A percentile compares a stretch with the other conserved stretches of the same genome.
Conservation (phyloP, 1,139 yeast species). For the Scheffersomyces illinoinensis region DNA sequence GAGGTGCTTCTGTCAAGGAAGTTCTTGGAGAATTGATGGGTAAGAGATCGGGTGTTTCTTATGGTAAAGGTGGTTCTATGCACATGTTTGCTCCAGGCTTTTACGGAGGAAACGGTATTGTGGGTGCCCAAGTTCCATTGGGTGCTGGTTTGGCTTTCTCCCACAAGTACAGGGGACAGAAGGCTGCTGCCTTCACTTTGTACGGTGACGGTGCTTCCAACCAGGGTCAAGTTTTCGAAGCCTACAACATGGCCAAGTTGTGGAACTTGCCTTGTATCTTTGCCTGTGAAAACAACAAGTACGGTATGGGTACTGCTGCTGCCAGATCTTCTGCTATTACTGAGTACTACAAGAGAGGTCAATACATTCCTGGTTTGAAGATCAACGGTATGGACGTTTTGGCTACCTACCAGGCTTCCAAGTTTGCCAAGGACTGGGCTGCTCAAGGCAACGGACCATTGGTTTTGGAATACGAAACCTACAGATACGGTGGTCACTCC, state of each 20-base stretch:
- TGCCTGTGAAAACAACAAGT: slow-evolving; percentile 98
- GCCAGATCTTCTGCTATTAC: slow-evolving; percentile 94
- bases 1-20: slow-evolving; percentile 89
- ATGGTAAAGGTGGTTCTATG: slow-evolving; percentile 99
- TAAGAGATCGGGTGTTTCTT: slow-evolving; percentile 89
- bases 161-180: slow-evolving; percentile 86
- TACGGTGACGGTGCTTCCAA: slow-evolving; percentile 99
- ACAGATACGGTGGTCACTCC: slow-evolving; percentile 99
- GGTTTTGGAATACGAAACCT: slow-evolving; percentile 94
- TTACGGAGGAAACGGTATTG: slow-evolving; percentile 99
- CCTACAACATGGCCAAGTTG: slow-evolving; percentile 98
- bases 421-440: slow-evolving; percentile 96
- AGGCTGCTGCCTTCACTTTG: slow-evolving; percentile 79
- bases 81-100: slow-evolving; percentile 95
- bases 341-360: slow-evolving; percentile 98
- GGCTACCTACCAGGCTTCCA: slow-evolving; percentile 94
- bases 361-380: slow-evolving; percentile 97
- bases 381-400: slow-evolving; percentile 98
- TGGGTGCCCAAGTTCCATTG: slow-evolving; percentile 98
- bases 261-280: slow-evolving; percentile 95
- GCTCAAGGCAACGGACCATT: slow-evolving; percentile 93
- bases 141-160: slow-evolving; percentile 98
- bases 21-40: slow-evolving; percentile 97
- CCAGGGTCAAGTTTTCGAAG: slow-evolving; percentile 98
- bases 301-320: slow-evolving; percentile 99